A percentile compares a stretch with the other conserved stretches of the same genome.
phyloP scores from a whole-genome alignment of 371 early-diverging fungal genomes.

The Furculomyces boomerangus region DNA sequence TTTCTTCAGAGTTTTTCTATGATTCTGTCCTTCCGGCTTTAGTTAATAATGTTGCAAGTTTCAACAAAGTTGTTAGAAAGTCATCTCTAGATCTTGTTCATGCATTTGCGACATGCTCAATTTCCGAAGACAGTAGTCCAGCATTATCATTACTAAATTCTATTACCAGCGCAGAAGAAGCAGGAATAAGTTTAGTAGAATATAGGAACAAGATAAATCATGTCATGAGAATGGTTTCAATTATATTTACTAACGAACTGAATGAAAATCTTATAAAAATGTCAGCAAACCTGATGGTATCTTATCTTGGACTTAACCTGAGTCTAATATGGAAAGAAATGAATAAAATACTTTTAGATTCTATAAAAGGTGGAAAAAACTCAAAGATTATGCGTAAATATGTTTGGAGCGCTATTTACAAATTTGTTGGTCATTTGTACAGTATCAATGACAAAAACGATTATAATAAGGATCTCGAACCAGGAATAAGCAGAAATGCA shows the following conservation, averaged over 20 bases:
- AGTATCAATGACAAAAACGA: too few species aligned
- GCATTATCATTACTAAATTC: not conserved
- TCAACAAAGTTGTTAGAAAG: not conserved
- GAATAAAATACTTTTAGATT: not conserved
- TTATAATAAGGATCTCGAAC: too few species aligned
- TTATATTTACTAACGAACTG: slow-evolving; percentile 12
- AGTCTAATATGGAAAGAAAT: slow-evolving; percentile 1
- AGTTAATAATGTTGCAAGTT: not conserved
- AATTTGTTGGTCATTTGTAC: not conserved
- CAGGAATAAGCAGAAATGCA: too few species aligned
- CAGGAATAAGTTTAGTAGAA: slow-evolving; percentile 33
- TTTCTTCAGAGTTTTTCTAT: too few species aligned
- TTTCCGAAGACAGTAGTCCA: too few species aligned
- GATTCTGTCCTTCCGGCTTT: too few species aligned
- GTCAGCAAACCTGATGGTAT: not conserved
- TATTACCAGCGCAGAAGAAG: slow-evolving; percentile 27
- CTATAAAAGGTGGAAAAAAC: not conserved
- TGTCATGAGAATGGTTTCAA: slow-evolving; percentile 42
- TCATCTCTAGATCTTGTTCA: not conserved
- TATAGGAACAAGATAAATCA: slow-evolving; percentile 63
- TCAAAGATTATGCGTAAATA: not conserved
- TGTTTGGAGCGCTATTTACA: not conserved
- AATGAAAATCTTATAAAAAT: not conserved
- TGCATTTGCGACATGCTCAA: too few species aligned
- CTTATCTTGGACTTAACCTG: not conserved